Evolutionary conservation across 352 stramenopile species (phyloP), one percentile per base, ranked within the genome.

Genomic region (Pythium sp.): DNA sequence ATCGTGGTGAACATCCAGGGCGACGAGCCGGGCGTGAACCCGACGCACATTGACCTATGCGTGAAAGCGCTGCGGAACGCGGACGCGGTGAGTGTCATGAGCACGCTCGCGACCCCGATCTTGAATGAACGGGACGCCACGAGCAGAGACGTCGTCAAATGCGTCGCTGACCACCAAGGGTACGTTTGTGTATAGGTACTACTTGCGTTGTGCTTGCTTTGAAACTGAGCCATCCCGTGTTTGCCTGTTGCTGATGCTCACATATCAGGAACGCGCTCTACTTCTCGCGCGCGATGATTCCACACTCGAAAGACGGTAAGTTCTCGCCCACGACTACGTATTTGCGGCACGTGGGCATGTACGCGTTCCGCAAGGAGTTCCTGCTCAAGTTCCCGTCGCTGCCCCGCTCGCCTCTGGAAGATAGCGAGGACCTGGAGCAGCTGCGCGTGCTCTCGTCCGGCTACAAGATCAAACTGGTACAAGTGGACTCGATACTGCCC

Each of bases 1-100:
- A 70, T 94, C 54, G 74, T 96, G 12, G 84, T 94, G 28, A 96
- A 96, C 59, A 84, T 96, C 56, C 87, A 95, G 64, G 87, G 89
- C 43, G 89, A 96, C 59, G 89, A 96, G 67, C 87, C 87, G 3
- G 84, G 83, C 24, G 83, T 96, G 58, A 84, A 96, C 58, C 84
- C 89, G 34, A 76, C 58, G 61, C 87, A 94, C 58, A 93, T 96
- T 43, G 85, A 96, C 38, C 43, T 70, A 8, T 92, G 85, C 55
- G 73, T 96, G 41, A 69, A 79, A 6, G 83, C 82, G 26, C 64
- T 96, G 51, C 79, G 81, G 22, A n/a, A 20, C 15, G 56, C 58
- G 1, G 79, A 89, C 38, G 65, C 76, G 24, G 61, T 65, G 20
- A 81, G 74, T 62, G 85, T 92, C 58, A 92, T 95, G 82, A 93